Evolutionary conservation across 192 early-diverging fungal species (phyloP), one percentile per base, ranked within the genome.

Genomic region (Coemansia sp.): DNA sequence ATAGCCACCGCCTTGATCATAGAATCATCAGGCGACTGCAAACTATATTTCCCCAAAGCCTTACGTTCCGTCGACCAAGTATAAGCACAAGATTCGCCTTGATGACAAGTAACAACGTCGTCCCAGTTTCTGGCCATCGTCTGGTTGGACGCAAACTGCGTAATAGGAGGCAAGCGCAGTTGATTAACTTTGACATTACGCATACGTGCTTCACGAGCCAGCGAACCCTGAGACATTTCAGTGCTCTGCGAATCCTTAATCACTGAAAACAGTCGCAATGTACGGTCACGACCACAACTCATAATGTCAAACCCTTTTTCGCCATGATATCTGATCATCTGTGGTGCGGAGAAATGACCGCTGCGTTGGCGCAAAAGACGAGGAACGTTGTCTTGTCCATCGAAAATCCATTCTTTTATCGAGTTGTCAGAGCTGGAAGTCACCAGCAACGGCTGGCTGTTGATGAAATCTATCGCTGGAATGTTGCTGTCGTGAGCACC

Each of bases 361-460:
- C 87, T 88, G 15, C 95, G 89, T 8, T 87, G 91, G 37, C 92
- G 95, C 60, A 97, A 81, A 8, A 96, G 79, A 8, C 94, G 87
- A 33, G 95, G 94, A 12, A 79, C 74, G 33, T 91, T 91, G 75
- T 95, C 94, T 5, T 86, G 67, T 15, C 84, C 86, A 70, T 99
- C 96, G 85, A 98, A 99, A 38, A 97, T 88, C 96, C 96, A 99
- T 83, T 96, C 91, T 84, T 95, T 95, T 65, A 99, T 86, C 32
- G 96, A 83, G 68, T 99, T 99, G 80, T 99, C 97, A 3, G 85
- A 78, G 35, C 92, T 91, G 20, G 93, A 93, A 6, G 94, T 95
- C 33, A 99, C 73, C 58, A 98, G 78, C 56, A 99, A 79, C 15
- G 93, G 90, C 87, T 95, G 94, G 4, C 92, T 91, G 39, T 79